These are phyloP conservation scores for Ensete glaucum DNA, from an alignment of 176 grass and related monocot genomes.

Conservation along the genomic window DNA sequence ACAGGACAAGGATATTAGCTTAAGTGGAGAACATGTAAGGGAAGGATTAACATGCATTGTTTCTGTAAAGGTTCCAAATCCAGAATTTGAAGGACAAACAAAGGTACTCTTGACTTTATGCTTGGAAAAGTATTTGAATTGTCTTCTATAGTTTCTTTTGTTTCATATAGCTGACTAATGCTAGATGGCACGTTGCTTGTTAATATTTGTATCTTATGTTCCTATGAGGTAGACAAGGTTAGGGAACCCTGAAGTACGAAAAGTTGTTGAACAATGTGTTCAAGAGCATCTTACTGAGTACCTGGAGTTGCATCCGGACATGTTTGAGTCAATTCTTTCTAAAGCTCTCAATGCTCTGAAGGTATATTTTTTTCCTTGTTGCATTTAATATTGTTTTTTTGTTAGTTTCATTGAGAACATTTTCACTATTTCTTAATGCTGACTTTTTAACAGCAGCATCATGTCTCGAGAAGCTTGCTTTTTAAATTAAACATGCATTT, in stretches of 20 bases:
- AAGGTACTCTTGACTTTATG: slow-evolving; percentile 41
- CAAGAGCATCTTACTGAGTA: slow-evolving; percentile 89
- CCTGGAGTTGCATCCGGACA: slow-evolving; percentile 85
- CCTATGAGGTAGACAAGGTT: slow-evolving; percentile 61
- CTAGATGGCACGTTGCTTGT: slow-evolving; percentile 2
- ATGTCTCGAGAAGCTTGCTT: background rate
- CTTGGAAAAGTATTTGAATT: slow-evolving; percentile 1
- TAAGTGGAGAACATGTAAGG: slow-evolving; percentile 93
- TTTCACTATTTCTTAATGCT: too few relatives aligned
- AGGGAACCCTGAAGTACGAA: slow-evolving; percentile 96
- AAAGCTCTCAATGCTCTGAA: slow-evolving; percentile 96
- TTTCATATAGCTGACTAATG: background rate
- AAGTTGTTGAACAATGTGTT: slow-evolving; percentile 80
- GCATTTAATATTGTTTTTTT: background rate
- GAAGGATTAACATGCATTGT: slow-evolving; percentile 93
- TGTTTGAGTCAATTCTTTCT: slow-evolving; percentile 65
- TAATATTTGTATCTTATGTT: slow-evolving; percentile 19
- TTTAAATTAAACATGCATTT: background rate
- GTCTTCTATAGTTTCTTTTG: background rate
- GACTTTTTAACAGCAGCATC: background rate
- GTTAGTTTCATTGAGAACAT: background rate
- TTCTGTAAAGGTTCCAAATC: slow-evolving; percentile 83
- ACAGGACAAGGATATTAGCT: slow-evolving; percentile 90
- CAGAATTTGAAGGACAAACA: slow-evolving; percentile 98
- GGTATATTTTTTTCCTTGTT: slow-evolving; percentile 23